A percentile compares a stretch with the other conserved stretches of the same genome.
Conservation (phyloP, 306 rosid genomes). For the Prunus campanulata region DNA sequence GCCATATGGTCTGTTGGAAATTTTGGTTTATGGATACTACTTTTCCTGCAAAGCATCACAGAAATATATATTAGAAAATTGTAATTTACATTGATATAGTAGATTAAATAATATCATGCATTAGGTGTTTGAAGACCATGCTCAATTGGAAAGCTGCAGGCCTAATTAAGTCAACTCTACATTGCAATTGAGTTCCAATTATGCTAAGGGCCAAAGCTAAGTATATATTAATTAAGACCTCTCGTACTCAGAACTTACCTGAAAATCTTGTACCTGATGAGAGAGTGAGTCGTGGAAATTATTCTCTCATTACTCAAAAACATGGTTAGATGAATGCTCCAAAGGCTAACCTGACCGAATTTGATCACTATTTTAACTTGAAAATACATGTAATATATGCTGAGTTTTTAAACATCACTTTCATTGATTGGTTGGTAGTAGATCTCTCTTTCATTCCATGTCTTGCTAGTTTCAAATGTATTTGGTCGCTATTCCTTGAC, state of each 20-base stretch:
- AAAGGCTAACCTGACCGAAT: neutral
- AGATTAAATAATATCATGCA: neutral
- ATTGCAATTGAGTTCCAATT: too few relatives aligned
- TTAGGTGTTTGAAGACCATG: neutral
- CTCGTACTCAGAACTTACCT: neutral
- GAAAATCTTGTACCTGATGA: neutral
- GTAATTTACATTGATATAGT: too few relatives aligned
- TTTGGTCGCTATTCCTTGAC: constrained; percentile 22
- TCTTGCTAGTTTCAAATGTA: constrained; percentile 4
- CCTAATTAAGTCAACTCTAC: neutral
- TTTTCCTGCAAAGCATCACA: too few relatives aligned
- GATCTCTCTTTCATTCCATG: constrained; percentile 1
- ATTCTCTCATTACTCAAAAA: neutral
- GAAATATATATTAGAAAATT: too few relatives aligned
- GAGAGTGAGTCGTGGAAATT: neutral
- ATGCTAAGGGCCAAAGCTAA: too few relatives aligned
- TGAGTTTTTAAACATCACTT: constrained; percentile 13
- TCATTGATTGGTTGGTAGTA: constrained; percentile 5
- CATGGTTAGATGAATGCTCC: neutral
- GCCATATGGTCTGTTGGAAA: too few relatives aligned
- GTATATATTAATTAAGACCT: neutral
- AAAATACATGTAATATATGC: neutral
- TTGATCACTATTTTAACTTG: neutral
- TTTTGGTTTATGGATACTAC: too few relatives aligned
- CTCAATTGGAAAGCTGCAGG: constrained; percentile 3